Evolutionary conservation across 1,284 basidiomycete genomes (phyloP), one percentile per base, ranked within the genome.

Genomic region (Sanghuangporus baumii): DNA sequence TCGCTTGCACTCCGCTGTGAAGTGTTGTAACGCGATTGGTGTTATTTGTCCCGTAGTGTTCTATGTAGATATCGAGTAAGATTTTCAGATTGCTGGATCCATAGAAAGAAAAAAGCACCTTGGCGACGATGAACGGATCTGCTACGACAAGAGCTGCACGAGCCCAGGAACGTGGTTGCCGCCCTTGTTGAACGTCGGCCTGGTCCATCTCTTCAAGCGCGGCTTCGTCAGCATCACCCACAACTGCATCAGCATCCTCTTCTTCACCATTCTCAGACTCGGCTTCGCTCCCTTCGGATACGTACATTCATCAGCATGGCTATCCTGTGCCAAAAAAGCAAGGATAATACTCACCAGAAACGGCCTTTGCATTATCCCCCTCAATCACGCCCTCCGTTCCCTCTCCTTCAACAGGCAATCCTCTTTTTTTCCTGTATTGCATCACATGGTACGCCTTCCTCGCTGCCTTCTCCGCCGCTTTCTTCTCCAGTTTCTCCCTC

Each of bases 61-160:
- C 78, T 79, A 37, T 31, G 23, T 26, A n/a, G 34, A 14, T 48
- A 20, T n/a, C 40, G 38, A 34, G 18, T 31, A 3, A 38, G 41
- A 3, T 31, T 16, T 40, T 26, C 6, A 23, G 38, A 31, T 7
- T 16, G 20, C 16, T 7, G 20, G 16, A 46, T 16, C 1, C 11
- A 46, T 14, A 16, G 16, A 54, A 14, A 40, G 31, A 12, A 23
- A 37, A 2, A 40, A 26, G n/a, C 56, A 81, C 82, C 76, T 81
- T 81, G 20, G 67, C 70, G 20, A 66, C 67, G 57, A 81, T 76
- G 69, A 84, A 83, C 1, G 81, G 82, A 69, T 84, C 82, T 14
- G 73, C 69, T 37, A 82, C 76, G 58, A 74, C 72, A 14, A 80
- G 62, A 2, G 68, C 46, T 12, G 70, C 55, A 9, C 18, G 59